A percentile compares a stretch with the other conserved stretches of the same genome.
Evolutionary conservation across 306 rosid genomes (phyloP).

Genomic region (Bauhinia variegata): DNA sequence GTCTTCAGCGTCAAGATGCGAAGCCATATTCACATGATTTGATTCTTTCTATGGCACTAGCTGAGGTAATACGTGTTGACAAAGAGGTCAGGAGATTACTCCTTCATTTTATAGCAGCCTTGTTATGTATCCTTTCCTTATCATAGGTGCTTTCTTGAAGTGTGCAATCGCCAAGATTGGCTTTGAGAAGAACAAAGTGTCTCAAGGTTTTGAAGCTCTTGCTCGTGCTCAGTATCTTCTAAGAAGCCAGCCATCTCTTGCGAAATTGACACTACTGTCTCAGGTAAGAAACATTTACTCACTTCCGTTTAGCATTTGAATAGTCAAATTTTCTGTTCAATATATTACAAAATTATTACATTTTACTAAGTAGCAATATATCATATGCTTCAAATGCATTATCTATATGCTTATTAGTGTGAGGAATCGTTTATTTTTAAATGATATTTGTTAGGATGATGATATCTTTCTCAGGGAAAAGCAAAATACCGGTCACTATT

Average conservation of each 20-base stretch:
- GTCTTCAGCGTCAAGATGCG: constrained; percentile 76
- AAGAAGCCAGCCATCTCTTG: constrained; percentile 77
- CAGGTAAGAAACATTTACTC: constrained; percentile 48
- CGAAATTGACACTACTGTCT: constrained; percentile 72
- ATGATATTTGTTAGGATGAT: not conserved
- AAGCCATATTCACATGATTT: constrained; percentile 82
- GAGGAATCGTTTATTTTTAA: not conserved
- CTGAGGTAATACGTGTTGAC: constrained; percentile 77
- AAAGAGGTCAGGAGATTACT: constrained; percentile 45
- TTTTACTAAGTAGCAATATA: too few relatives aligned
- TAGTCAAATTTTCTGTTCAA: too few relatives aligned
- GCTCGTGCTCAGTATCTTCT: constrained; percentile 94
- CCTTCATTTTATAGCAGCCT: constrained; percentile 42
- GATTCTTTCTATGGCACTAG: constrained; percentile 89
- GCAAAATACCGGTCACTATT: not conserved
- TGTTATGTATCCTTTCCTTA: constrained; percentile 68
- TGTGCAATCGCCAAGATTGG: constrained; percentile 90
- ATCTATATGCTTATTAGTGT: not conserved
- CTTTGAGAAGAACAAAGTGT: constrained; percentile 89
- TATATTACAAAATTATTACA: too few relatives aligned
- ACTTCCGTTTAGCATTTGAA: too few relatives aligned
- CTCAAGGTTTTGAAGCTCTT: constrained; percentile 98
- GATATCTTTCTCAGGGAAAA: not conserved
- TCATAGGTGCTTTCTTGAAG: constrained; percentile 86
- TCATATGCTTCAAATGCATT: not conserved